Percentiles rank a stretch among this genome's conserved stretches.
Conservation (phyloP, 2,329 filamentous ascomycete species). For the Alternaria hordeiaustralica region DNA sequence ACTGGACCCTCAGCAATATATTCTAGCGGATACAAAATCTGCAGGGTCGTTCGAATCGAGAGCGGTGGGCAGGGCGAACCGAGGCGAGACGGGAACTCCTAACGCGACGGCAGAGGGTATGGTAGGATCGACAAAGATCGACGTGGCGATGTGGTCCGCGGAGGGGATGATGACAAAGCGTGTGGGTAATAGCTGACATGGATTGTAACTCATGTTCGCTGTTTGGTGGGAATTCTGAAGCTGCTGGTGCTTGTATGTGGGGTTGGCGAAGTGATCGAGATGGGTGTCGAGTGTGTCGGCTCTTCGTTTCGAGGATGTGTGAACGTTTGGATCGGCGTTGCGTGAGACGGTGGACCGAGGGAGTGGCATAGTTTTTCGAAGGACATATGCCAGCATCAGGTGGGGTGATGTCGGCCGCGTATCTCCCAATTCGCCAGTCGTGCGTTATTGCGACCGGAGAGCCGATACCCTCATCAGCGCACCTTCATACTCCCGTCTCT, state of each 20-base stretch:
- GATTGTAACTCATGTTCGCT: neutral
- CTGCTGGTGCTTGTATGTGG: neutral
- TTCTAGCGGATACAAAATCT: neutral
- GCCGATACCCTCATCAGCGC: neutral
- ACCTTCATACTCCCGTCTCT: neutral
- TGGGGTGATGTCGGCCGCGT: too few species aligned
- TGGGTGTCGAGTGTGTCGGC: neutral
- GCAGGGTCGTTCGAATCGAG: neutral
- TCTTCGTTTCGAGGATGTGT: neutral
- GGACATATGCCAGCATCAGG: neutral
- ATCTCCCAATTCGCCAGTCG: too few species aligned
- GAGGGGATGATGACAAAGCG: neutral
- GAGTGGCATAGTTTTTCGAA: neutral
- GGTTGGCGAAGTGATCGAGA: neutral
- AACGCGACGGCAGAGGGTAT: neutral
- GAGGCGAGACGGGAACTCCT: neutral
- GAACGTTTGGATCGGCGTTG: neutral
- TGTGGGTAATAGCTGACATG: neutral
- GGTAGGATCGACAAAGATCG: neutral
- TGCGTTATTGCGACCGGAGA: too few species aligned
- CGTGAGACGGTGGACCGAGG: neutral
- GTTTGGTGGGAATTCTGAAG: neutral
- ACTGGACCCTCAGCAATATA: neutral
- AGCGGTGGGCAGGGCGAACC: neutral
- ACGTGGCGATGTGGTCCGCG: neutral